A percentile compares a stretch with the other conserved stretches of the same genome.
Conservation (phyloP, 495 filamentous ascomycete species). For the Xylaria venustula region DNA sequence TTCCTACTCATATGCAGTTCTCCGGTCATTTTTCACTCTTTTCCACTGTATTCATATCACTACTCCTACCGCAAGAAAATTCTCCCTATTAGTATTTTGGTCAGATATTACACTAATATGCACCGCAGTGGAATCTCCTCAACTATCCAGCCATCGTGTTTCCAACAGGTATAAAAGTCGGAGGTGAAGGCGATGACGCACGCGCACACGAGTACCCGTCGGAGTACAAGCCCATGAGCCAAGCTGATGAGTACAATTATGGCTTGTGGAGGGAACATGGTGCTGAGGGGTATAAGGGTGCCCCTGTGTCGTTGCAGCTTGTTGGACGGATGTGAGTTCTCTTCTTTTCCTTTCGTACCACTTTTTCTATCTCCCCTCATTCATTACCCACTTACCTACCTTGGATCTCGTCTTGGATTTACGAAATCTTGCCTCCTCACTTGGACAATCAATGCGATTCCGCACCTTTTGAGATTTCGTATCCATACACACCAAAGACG, state of each 20-base stretch:
- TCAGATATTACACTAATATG: no score
- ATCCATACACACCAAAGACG: neutral
- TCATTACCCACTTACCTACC: no score
- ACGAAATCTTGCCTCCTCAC: no score
- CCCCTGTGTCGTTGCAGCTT: conserved; percentile 56
- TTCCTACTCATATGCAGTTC: neutral
- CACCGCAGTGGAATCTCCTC: conserved; percentile 70
- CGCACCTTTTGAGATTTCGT: neutral
- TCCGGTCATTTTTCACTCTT: neutral
- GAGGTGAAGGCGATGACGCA: conserved; percentile 30
- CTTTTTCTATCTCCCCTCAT: neutral
- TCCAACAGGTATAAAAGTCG: conserved; percentile 45
- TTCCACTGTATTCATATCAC: no score
- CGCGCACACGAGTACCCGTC: conserved; percentile 41
- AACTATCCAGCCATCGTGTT: conserved; percentile 64
- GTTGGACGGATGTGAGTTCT: conserved; percentile 43
- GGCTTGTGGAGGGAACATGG: conserved; percentile 33
- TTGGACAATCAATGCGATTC: no score
- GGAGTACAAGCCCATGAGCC: conserved; percentile 41
- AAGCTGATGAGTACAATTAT: conserved; percentile 31
- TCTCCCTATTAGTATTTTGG: neutral
- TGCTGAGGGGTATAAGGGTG: conserved; percentile 33
- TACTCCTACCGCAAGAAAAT: neutral
- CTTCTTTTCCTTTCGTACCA: neutral
- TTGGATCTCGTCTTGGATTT: no score